Evolutionary conservation across 306 rosid genomes (phyloP), one percentile per base, ranked within the genome.

Genomic region (Vigna unguiculata): DNA sequence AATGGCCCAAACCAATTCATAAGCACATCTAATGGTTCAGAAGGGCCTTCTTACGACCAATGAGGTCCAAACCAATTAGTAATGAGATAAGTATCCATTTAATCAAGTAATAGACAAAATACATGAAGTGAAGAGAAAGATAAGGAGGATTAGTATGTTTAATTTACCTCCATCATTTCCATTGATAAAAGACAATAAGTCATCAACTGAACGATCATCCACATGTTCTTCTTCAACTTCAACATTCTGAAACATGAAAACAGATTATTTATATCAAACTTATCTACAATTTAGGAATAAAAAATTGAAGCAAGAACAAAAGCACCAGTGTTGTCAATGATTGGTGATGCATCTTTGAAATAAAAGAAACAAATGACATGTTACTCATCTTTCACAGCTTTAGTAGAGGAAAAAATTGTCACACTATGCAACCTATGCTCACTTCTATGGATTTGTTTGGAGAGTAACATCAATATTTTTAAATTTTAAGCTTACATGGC

Each of bases 201-300:
- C 99, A 79, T 96, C 99, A 15, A 96, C 92, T 6, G 99, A 96
- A 76, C 99, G 96, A 65, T 92, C 93, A 85, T 96, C 99, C 22
- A 87, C 89, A 7, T 15, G 93, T 79, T 89, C 97, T 71, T 85
- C 91, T 84, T 92, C 97, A 73, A 69, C 81, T 83, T 95, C 97
- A 81, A 85, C 87, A 80, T 86, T 91, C 99, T 96, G 92, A 82
- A 89, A 88, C 77, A 75, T n/a, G 57, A 2, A 41, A 71, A 43
- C 24, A 43, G 58, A 53, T 62, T 13, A 48, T 72, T 62, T 7
- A 52, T 48, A 22, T 54, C 58, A 71, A 71, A 71, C 57, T 25
- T 16, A 54, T 52, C 25, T 51, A 75, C 15, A 75, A 41, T 41
- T 59, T 59, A 40, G 67, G 41, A 54, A 81, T 49, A 72, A 38